Conservation (phyloP, 2,329 filamentous ascomycete species). For the Tolypocladium amazonense region DNA sequence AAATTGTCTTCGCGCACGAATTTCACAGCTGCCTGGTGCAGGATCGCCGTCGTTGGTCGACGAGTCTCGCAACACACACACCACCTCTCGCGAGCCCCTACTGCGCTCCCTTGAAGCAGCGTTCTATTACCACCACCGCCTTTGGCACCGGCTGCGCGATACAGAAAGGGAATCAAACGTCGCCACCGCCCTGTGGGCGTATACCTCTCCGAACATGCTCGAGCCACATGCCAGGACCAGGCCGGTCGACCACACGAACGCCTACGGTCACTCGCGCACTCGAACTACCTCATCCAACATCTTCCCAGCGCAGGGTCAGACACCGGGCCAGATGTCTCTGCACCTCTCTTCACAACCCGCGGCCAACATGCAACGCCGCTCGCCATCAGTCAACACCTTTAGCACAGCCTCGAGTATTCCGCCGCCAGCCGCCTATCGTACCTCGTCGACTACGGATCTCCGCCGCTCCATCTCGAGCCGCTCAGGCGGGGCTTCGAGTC, state of each 20-base stretch:
- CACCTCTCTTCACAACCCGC: constrained; percentile 1
- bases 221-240: constrained; percentile 20
- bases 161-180: not conserved
- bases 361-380: constrained; percentile 28
- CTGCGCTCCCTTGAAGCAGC: not conserved
- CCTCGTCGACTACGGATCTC: constrained; percentile 44
- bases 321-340: not conserved
- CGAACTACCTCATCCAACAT: constrained; percentile 46
- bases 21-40: not conserved
- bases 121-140: not conserved
- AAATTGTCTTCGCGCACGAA: not conserved
- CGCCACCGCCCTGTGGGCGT: not conserved
- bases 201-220: constrained; percentile 13
- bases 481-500: constrained; percentile 46
- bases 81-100: not conserved
- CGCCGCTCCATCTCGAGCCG: constrained; percentile 74
- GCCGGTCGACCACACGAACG: constrained; percentile 21
- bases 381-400: constrained; percentile 57
- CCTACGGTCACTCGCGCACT: constrained; percentile 43
- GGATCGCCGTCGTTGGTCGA: not conserved
- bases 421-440: constrained; percentile 46
- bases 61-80: not conserved
- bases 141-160: not conserved
- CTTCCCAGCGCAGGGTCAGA: constrained; percentile 28
- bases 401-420: constrained; percentile 61